phyloP scores from a whole-genome alignment of 2,329 filamentous ascomycete genomes.

The Mycosphaerella arachidis region DNA sequence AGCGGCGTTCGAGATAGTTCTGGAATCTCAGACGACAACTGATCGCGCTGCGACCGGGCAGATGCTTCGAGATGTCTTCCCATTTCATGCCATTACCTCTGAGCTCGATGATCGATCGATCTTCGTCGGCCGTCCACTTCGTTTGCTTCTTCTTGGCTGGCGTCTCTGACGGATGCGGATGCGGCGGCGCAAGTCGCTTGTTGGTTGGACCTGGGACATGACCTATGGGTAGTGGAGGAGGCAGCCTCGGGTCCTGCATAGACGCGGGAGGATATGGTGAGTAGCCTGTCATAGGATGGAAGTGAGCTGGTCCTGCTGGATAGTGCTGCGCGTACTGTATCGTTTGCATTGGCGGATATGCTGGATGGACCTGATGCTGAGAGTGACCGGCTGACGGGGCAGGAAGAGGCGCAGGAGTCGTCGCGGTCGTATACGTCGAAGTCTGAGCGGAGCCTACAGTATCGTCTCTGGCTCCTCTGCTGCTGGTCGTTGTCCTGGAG shows the following conservation, averaged over 20 bases:
- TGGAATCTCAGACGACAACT: slow-evolving; percentile 94
- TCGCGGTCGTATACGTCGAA: slow-evolving; percentile 22
- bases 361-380: slow-evolving; percentile 14
- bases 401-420: slow-evolving; percentile 22
- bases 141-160: slow-evolving; percentile 92
- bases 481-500: slow-evolving; percentile 28
- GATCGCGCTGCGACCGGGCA: slow-evolving; percentile 87
- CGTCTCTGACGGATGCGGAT: slow-evolving; percentile 50
- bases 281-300: slow-evolving; percentile 28
- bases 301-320: slow-evolving; percentile 19
- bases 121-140: slow-evolving; percentile 93
- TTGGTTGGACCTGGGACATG: slow-evolving; percentile 43
- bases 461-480: slow-evolving; percentile 22
- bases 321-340: slow-evolving; percentile 25
- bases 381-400: slow-evolving; percentile 14
- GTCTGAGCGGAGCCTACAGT: slow-evolving; percentile 17
- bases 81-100: slow-evolving; percentile 92
- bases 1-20: slow-evolving; percentile 89
- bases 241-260: slow-evolving; percentile 26
- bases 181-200: slow-evolving; percentile 41
- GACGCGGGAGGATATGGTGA: slow-evolving; percentile 26
- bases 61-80: slow-evolving; percentile 91
- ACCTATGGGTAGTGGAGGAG: slow-evolving; percentile 23
- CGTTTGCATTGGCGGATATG: slow-evolving; percentile 29
- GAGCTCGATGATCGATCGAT: slow-evolving; percentile 88